Evolutionary conservation across 2,329 filamentous ascomycete species (phyloP).

Genomic region (Penicillium fuscoglaucum): DNA sequence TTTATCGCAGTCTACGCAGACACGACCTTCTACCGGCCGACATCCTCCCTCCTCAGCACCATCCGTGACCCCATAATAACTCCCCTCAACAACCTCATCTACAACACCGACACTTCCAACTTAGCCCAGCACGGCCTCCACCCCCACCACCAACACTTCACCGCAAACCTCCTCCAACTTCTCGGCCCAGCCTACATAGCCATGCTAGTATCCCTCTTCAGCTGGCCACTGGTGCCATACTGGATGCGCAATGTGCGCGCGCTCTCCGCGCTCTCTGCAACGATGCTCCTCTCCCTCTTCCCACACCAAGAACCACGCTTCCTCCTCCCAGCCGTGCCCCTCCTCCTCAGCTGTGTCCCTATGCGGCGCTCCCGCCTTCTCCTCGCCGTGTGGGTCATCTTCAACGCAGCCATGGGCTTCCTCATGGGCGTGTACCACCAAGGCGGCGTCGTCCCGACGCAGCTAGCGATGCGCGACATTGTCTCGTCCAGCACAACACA

Average conservation of each 20-base stretch:
- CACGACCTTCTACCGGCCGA: slow-evolving; percentile 72
- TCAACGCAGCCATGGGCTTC: slow-evolving; percentile 51
- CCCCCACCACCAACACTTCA: slow-evolving; percentile 73
- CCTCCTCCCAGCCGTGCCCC: slow-evolving; percentile 52
- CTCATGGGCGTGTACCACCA: slow-evolving; percentile 57
- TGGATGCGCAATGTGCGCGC: slow-evolving; percentile 43
- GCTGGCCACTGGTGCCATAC: slow-evolving; percentile 28
- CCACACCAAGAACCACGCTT: slow-evolving; percentile 57
- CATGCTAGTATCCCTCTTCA: slow-evolving; percentile 51
- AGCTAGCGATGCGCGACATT: slow-evolving; percentile 48
- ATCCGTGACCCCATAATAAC: slow-evolving; percentile 66
- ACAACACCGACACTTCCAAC: slow-evolving; percentile 70
- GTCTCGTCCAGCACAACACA: slow-evolving; percentile 30
- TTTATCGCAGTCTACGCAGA: slow-evolving; percentile 76
- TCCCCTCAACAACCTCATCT: slow-evolving; percentile 73
- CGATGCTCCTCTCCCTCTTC: slow-evolving; percentile 47
- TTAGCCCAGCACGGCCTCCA: slow-evolving; percentile 74
- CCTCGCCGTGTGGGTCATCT: slow-evolving; percentile 48
- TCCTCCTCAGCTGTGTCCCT: slow-evolving; percentile 52
- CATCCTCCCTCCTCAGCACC: slow-evolving; percentile 38
- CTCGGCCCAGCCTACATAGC: slow-evolving; percentile 68
- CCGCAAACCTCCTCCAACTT: slow-evolving; percentile 70
- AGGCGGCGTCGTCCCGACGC: slow-evolving; percentile 53
- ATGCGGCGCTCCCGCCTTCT: slow-evolving; percentile 45
- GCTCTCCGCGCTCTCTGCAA: slow-evolving; percentile 46